Evolutionary conservation across 345 rosid species (phyloP).

Genomic region (Isatis tinctoria): DNA sequence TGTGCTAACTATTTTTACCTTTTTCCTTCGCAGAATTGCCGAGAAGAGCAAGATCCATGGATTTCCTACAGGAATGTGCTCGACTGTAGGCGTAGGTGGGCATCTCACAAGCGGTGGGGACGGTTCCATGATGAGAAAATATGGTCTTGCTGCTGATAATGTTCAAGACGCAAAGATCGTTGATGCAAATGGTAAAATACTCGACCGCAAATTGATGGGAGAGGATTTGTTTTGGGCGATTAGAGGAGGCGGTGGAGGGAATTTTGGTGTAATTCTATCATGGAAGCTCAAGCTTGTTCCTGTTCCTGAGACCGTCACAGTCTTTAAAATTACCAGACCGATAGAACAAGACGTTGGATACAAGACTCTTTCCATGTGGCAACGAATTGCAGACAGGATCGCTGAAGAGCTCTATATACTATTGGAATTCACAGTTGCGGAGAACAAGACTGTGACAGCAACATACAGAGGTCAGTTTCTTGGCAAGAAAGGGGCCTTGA

Average conservation of each 20-base stretch:
- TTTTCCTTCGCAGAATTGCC: slow-evolving; percentile 29
- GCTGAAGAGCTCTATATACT: slow-evolving; percentile 46
- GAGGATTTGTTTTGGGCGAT: slow-evolving; percentile 70
- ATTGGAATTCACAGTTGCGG: slow-evolving; percentile 24
- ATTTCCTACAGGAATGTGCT: slow-evolving; percentile 54
- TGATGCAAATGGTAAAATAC: slow-evolving; percentile 44
- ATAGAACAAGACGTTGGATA: slow-evolving; percentile 32
- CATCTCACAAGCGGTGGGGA: slow-evolving; percentile 58
- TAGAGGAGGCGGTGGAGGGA: slow-evolving; percentile 65
- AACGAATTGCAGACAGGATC: slow-evolving; percentile 36
- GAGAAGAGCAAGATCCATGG: slow-evolving; percentile 55
- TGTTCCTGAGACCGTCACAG: slow-evolving; percentile 47
- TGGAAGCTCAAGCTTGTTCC: slow-evolving; percentile 63
- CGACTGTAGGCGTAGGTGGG: slow-evolving; percentile 55
- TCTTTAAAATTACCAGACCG: slow-evolving; percentile 29
- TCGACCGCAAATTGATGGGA: slow-evolving; percentile 49
- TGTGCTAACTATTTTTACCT: not conserved
- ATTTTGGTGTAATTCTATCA: slow-evolving; percentile 53
- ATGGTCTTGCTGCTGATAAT: slow-evolving; percentile 65
- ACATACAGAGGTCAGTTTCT: slow-evolving; percentile 40
- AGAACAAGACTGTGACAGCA: slow-evolving; percentile 28
- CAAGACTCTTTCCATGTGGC: slow-evolving; percentile 48
- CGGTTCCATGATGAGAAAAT: slow-evolving; percentile 62
- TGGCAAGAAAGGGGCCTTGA: slow-evolving; percentile 31
- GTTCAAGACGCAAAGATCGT: slow-evolving; percentile 57